Base-by-base conservation (phyloP, 768 basidiomycete genomes). In the Lepiota venenata region DNA sequence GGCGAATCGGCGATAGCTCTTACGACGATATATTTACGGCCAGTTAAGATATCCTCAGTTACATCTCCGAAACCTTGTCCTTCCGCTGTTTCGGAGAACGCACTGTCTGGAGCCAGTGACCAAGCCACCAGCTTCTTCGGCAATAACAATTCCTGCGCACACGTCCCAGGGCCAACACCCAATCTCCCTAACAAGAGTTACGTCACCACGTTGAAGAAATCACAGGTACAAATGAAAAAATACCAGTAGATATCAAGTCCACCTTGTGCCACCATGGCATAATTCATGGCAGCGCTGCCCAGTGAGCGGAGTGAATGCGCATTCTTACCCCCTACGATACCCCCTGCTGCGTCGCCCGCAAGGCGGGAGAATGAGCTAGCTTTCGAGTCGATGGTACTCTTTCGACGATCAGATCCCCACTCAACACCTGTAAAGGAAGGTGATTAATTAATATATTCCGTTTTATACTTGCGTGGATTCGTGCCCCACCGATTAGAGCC, bases 111-210 rank as follows among this genome's bases (percentile, higher is more conserved):
- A 85, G 32, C 91, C 93, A 15, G 88, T 86, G 27, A 91, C 83
- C 10, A 86, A 71, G 12, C 87, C 82, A 4, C 96, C 96, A 0
- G 95, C 90, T 66, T 96, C 96, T 57, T 91, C 81, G 0, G 91
- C 88, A 56, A 98, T 95, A 60, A 96, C 85, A 11, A 91, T 84
- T 0, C 94, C 96, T 2, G 96, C 93, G 61, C 87, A 92, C 40
- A 95, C 88, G 68, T 95, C 91, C 93, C 92, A 95, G 12, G 88
- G 83, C 76, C 77, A 80, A 58, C 78, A 80, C 20, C 93, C 93
- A 57, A 94, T 87, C 68, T 93, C 90, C 87, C 88, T 88, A 32
- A 9, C 2, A 11, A 9, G 8, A 32, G 2, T 32, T 4, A 11
- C 21, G 14, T 25, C 16, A 15, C 43, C 27, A 38, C 11, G 20